Evolutionary conservation across 805 yeast genomes (phyloP), one percentile per base, ranked within the genome.

Genomic region (Hemisphaericaspora nanyangensis): DNA sequence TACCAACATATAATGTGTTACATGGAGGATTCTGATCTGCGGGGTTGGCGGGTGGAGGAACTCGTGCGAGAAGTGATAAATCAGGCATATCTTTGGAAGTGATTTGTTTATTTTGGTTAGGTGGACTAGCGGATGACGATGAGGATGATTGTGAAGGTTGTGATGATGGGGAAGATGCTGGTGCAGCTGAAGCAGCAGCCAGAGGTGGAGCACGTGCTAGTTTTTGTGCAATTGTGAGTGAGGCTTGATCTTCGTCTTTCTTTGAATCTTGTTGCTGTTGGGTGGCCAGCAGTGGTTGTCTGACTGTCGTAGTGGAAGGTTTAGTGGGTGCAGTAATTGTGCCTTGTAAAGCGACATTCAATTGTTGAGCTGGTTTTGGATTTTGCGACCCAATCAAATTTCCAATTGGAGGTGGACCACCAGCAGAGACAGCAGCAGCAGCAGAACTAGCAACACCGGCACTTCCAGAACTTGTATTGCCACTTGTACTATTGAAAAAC

Each of bases 1-100:
- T 93, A 15, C 99, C 99, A 34, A 93, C 99, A 54, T 93, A 93
- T 40, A 93, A 69, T 0, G 99, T 93, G 60, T 93, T 93, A 66
- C 99, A 93, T 6, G 99, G 99, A 3, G 99, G 98, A 57, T 93
- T 93, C 64, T 93, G 99, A 62, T 93, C 99, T 2, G 99, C 98
- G 6, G 99, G 99, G 55, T 91, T 91, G 1, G 96, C 96, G 6
- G 95, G 95, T 4, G 91, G 89, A 11, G 93, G 95, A 22, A 85
- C 89, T 47, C 88, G 66, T 0, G 91, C 89, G 34, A 85, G 63
- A 33, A 85, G 65, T 0, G 89, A 81, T 46, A 85, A 68, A 55
- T 85, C 93, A 0, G 81, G 81, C 11, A 65, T 75, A 68, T 63
- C 68, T 39, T 64, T 63, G 15, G 43, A 30, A 5, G 44, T 24